Evolutionary conservation across 805 yeast species (phyloP).

Genomic region (Pichia kluyveri): DNA sequence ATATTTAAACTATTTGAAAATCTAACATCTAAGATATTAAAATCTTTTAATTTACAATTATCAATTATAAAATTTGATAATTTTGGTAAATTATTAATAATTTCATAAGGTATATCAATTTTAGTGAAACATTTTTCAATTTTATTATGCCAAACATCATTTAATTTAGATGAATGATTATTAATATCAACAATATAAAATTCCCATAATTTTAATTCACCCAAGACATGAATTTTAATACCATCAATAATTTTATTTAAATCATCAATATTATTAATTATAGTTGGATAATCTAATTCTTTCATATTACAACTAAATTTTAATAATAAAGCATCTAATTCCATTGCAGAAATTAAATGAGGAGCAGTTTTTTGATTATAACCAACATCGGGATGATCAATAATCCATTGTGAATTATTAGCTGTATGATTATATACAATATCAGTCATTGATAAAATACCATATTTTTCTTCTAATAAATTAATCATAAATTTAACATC

Average conservation of each 20-base stretch:
- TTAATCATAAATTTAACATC: conserved; percentile 47
- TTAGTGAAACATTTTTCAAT: conserved; percentile 5
- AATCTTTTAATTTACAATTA: conserved; percentile 29
- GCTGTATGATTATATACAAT: conserved; percentile 95
- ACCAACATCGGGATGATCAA: conserved; percentile 84
- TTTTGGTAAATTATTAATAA: conserved; percentile 36
- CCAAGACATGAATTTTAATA: conserved; percentile 58
- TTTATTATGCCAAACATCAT: conserved; percentile 25
- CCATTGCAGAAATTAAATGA: conserved; percentile 77
- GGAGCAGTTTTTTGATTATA: conserved; percentile 85
- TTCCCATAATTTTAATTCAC: conserved; percentile 72
- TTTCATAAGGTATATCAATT: conserved; percentile 36
- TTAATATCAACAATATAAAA: conserved; percentile 64
- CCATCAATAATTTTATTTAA: conserved; percentile 57
- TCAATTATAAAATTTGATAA: conserved; percentile 41
- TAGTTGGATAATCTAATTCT: conserved; percentile 53
- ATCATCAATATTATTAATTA: conserved; percentile 42
- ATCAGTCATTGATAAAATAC: conserved; percentile 75
- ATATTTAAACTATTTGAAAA: conserved; percentile 45
- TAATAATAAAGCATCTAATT: conserved; percentile 60
- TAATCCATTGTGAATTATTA: conserved; percentile 77
- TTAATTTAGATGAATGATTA: conserved; percentile 31
- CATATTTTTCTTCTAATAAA: conserved; percentile 42
- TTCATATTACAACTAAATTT: conserved; percentile 54
- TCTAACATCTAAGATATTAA: conserved; percentile 39